Evolutionary conservation across 306 rosid species (phyloP).

Genomic region (Cicer arietinum): DNA sequence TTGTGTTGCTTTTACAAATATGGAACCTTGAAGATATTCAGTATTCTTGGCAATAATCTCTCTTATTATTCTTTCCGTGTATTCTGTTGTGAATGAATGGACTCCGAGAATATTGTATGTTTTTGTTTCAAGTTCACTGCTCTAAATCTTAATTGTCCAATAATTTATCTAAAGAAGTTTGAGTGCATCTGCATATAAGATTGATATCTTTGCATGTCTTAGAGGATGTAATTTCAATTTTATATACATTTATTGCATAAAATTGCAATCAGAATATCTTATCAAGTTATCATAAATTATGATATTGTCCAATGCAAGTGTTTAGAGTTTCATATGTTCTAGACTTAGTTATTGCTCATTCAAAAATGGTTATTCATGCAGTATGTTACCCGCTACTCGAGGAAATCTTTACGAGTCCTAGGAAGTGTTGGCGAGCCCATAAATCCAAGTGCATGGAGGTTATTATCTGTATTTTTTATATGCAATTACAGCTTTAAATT

Average conservation of each 20-base stretch:
- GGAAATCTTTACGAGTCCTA: slow-evolving; percentile 87
- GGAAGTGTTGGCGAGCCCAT: slow-evolving; percentile 99
- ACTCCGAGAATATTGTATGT: not conserved
- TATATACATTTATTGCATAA: slow-evolving; percentile 22
- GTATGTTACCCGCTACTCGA: slow-evolving; percentile 84
- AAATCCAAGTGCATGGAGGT: slow-evolving; percentile 99
- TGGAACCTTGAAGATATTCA: not conserved
- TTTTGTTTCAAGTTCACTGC: slow-evolving; percentile 10
- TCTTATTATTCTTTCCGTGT: not conserved
- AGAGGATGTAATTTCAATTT: slow-evolving; percentile 2
- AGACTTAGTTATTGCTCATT: slow-evolving; percentile 25
- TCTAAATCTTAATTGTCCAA: not conserved
- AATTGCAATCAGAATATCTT: not conserved
- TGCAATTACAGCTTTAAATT: slow-evolving; percentile 3
- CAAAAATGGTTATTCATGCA: slow-evolving; percentile 51
- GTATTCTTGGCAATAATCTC: not conserved
- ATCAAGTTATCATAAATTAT: too few relatives aligned
- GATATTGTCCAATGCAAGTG: not conserved
- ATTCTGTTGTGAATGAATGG: not conserved
- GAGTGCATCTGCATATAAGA: slow-evolving; percentile 17
- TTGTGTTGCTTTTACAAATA: slow-evolving; percentile 4
- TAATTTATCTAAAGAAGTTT: slow-evolving; percentile 21
- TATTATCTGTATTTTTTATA: slow-evolving; percentile 16
- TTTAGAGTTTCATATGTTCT: slow-evolving; percentile 20
- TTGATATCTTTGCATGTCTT: slow-evolving; percentile 8